Evolutionary conservation across 345 rosid genomes (phyloP), one percentile per base, ranked within the genome.

Genomic region (Camelina sativa): DNA sequence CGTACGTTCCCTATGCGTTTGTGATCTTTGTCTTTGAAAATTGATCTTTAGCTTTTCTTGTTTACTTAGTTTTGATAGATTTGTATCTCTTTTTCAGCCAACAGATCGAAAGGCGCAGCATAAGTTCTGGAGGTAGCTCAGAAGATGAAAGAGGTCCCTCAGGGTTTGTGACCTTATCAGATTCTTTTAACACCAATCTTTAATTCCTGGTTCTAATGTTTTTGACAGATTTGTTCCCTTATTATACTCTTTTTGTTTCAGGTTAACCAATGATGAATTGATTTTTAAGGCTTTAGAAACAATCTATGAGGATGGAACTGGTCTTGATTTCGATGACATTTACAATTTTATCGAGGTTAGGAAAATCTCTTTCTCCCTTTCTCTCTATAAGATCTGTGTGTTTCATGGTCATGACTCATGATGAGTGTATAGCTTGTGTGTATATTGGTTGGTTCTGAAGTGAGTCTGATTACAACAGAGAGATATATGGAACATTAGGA

Each of bases 241-340:
- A 1, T 59, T 59, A 6, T 37, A 5, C 28, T 16, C 5, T 48
- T 50, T 1, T 10, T 11, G 19, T 60, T 9, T 13, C 73, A 87
- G 89, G 84, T 80, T 4, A 8, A 40, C 30, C 32, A 6, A 76
- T 56, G 65, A 80, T 80, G 82, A 80, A 30, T 22, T 84, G 84
- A 79, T 89, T 63, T 75, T 83, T 52, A 86, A 85, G 71, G 97
- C 89, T 4, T 61, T 92, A 68, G 38, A 81, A 59, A 72, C 78
- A 11, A 78, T 80, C 54, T 22, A 25, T 12, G 3, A 22, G 38
- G 85, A 84, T 65, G 82, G 84, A 25, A 81, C 65, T 52, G 93
- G 93, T 72, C 78, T 78, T 19, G 87, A 86, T 20, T 57, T 73
- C 13, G 71, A 82, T 72, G 87, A 74, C 17, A 87, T 92, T 63